Evolutionary conservation across 306 rosid species (phyloP), one percentile per base, ranked within the genome.

Genomic region (Clitoria ternatea): DNA sequence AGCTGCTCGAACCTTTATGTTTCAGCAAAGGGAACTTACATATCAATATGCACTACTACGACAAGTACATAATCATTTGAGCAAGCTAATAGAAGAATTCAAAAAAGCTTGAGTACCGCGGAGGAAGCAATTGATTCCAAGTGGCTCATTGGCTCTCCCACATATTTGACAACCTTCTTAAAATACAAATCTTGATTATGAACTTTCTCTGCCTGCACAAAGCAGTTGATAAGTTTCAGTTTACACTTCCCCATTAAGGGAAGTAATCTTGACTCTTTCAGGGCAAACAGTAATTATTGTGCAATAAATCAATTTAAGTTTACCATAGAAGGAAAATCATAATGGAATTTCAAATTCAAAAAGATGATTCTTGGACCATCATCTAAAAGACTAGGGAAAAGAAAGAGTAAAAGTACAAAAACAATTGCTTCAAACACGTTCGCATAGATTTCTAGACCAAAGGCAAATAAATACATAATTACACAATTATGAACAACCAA

Each of bases 71-170:
- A 24, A 37, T 69, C 29, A 66, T 45, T 56, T 37, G 56, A 49
- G 47, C 22, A 70, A 45, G 66, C 30, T 49, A 74, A 27, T 35
- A 30, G 69, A 72, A 67, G 32, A 27, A 62, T 45, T 37, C 27
- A 19, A 4, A 48, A 12, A 15, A 42, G 56, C 15, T 3, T 55
- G 4, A 62, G 43, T 83, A 92, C 98, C 80, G 96, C 98, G 4
- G 98, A 93, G 47, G 98, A 93, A 64, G 98, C 94, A 70, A 93
- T 93, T 49, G 98, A 87, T 81, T 93, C 98, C 88, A 93, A 64
- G 80, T 93, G 98, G 35, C 94, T 82, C 97, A 93, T 93, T 29
- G 97, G 97, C 82, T 93, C 98, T 76, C 96, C 97, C 30, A 87
- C 96, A 72, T 73, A 75, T 84, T 87, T 93, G 76, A 85, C 88